Conservation (phyloP, 768 basidiomycete species). For the Amanita muscaria region DNA sequence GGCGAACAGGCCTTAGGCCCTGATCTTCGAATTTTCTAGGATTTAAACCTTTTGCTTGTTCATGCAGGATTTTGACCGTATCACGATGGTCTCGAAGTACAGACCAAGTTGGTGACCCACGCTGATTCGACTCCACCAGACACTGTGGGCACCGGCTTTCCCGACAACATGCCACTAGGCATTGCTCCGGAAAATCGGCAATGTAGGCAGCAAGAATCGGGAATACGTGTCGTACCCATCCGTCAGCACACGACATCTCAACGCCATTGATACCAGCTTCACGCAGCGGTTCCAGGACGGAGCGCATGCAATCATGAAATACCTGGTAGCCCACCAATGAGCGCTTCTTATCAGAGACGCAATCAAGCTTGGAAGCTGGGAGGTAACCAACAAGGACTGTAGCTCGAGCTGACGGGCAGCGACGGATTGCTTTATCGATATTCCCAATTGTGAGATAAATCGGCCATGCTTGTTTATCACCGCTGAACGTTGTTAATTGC, state of each 20-base stretch:
- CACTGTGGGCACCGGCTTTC: too few species aligned
- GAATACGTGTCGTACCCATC: slow-evolving; percentile 18
- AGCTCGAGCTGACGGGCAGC: slow-evolving; percentile 24
- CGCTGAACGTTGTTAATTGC: slow-evolving; percentile 28
- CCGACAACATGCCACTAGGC: slow-evolving; percentile 24
- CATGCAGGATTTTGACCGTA: too few species aligned
- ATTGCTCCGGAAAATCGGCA: slow-evolving; percentile 38
- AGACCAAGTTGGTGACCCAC: too few species aligned
- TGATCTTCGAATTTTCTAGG: too few species aligned
- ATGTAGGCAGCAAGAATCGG: slow-evolving; percentile 33
- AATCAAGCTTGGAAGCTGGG: not conserved
- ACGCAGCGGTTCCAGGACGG: not conserved
- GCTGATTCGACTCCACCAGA: too few species aligned
- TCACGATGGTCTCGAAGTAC: too few species aligned
- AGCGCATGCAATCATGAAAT: not conserved
- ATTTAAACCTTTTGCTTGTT: too few species aligned
- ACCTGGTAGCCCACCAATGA: not conserved
- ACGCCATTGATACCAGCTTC: not conserved
- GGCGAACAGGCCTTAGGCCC: too few species aligned
- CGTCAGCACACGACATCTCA: slow-evolving; percentile 26
- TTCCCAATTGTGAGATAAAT: slow-evolving; percentile 43
- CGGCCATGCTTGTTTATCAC: slow-evolving; percentile 35
- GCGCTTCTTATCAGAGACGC: not conserved
- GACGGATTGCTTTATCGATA: slow-evolving; percentile 29
- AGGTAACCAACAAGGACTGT: not conserved